Percentiles rank a stretch among this genome's conserved stretches.
Conservation (phyloP, 2,329 filamentous ascomycete genomes). For the Acrocalymma vagum region DNA sequence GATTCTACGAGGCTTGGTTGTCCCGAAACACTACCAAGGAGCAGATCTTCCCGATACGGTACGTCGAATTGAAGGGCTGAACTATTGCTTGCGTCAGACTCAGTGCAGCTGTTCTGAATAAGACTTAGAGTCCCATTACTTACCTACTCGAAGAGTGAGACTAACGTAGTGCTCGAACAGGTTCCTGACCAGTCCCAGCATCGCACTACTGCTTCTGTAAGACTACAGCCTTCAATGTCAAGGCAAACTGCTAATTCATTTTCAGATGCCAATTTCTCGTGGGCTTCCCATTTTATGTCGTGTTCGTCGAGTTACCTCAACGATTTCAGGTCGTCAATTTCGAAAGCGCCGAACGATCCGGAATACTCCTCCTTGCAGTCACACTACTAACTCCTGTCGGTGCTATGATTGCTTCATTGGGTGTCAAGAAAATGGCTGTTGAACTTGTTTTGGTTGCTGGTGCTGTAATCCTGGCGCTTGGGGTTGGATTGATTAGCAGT, state of each 20-base stretch:
- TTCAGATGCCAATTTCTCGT: slow-evolving; percentile 34
- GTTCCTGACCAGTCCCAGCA: slow-evolving; percentile 32
- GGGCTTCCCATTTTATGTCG: slow-evolving; percentile 38
- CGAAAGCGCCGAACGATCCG: slow-evolving; percentile 37
- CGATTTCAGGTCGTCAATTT: slow-evolving; percentile 44
- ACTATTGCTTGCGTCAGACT: too few species aligned
- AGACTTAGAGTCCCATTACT: too few species aligned
- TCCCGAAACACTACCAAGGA: slow-evolving; percentile 32
- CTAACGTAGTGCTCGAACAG: too few species aligned
- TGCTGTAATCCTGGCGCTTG: slow-evolving; percentile 28
- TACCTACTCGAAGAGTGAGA: too few species aligned
- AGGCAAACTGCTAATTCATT: not conserved
- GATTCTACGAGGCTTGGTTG: slow-evolving; percentile 37
- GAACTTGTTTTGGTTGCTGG: slow-evolving; percentile 31
- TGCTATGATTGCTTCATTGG: slow-evolving; percentile 30
- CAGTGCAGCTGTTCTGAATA: too few species aligned
- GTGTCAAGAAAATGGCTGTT: slow-evolving; percentile 26
- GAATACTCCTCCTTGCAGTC: slow-evolving; percentile 38
- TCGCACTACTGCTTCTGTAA: slow-evolving; percentile 33
- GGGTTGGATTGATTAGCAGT: slow-evolving; percentile 36
- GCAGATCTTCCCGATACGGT: slow-evolving; percentile 36
- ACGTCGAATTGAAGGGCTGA: too few species aligned
- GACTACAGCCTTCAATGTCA: not conserved
- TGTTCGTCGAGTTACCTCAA: slow-evolving; percentile 41
- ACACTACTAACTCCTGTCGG: slow-evolving; percentile 37